Base-by-base conservation (phyloP, 1,284 basidiomycete species). In the Trametes polyzona region DNA sequence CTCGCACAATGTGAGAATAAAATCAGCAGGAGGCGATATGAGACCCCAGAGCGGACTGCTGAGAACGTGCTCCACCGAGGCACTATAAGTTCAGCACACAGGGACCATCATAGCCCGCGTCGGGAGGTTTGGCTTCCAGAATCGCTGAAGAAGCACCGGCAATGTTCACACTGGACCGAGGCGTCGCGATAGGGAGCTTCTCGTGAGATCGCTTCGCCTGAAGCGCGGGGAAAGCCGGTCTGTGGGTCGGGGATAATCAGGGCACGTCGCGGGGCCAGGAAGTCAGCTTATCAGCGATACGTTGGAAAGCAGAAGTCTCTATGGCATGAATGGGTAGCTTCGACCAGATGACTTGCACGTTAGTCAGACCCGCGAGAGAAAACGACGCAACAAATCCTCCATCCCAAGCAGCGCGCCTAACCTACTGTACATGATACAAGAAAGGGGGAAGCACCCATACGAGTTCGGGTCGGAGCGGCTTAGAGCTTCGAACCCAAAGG, bases 401-500 rank as follows among this genome's bases (percentile, higher is more conserved):
- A 24, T 17, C 14, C 4, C 4, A 23, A 27, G 33, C 23, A 27
- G 11, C 39, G 30, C 21, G 14, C 14, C 30, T 12, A 48, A 39
- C 35, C 35, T 48, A 48, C 35, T 39, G 14, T 47, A 47, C 47
- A 47, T n/a, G n/a, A 39, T n/a, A 17, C 10, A 27, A 21, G 10
- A 33, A 29, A 32, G 33, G 16, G n/a, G 30, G 30, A 32, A 32
- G 29, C 43, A 23, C 4, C 5, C 43, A 32, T 23, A 14, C n/a
- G 26, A n/a, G 12, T 5, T 19, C 17, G 16, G 11, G 19, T 23
- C 21, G 0, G n/a, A 17, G 3, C 9, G 24, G 6, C 7, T 51
- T 30, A 61, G 41, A 61, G 35, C 46, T 61, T 61, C 19, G 56
- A 47, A 3, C 53, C 60, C 30, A 71, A 46, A 21, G 64, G 55